These are phyloP conservation scores for Sporothrix variecibatus DNA, from an alignment of 2,329 filamentous ascomycete species.

Conservation along the genomic window DNA sequence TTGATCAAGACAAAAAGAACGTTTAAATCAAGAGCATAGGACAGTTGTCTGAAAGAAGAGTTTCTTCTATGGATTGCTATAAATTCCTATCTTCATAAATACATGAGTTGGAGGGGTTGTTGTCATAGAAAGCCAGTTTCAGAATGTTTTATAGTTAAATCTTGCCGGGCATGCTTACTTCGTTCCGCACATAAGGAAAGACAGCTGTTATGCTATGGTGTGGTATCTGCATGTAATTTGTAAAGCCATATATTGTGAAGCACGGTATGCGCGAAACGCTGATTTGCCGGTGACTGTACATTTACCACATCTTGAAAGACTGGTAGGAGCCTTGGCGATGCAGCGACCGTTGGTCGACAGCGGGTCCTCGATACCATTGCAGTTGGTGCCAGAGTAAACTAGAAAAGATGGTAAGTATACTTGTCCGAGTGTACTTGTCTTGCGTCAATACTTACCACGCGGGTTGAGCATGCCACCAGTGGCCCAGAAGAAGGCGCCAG, in stretches of 20 bases:
- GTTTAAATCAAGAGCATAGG: too few species aligned
- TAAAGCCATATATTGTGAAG: too few species aligned
- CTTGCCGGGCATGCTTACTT: not conserved
- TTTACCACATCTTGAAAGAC: conserved; percentile 17
- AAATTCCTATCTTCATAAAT: too few species aligned
- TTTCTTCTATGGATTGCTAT: too few species aligned
- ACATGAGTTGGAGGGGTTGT: not conserved
- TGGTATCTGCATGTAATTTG: not conserved
- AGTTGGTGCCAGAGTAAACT: not conserved
- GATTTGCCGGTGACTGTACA: not conserved
- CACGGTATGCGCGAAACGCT: too few species aligned
- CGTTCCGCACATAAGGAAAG: not conserved
- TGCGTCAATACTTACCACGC: not conserved
- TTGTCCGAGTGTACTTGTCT: not conserved
- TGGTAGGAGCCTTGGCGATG: conserved; percentile 11
- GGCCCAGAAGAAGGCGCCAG: conserved; percentile 11
- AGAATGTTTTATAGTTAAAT: not conserved
- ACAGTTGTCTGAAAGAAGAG: too few species aligned
- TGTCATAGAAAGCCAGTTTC: not conserved
- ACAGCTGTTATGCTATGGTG: not conserved
- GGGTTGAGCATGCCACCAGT: conserved; percentile 19
- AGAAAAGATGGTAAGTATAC: not conserved
- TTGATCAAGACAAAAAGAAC: too few species aligned
- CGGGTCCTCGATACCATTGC: conserved; percentile 14
- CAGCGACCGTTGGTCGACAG: conserved; percentile 9